These are phyloP conservation scores for Cronartium quercuum DNA, from an alignment of 1,284 basidiomycete genomes.

Conservation along the genomic window DNA sequence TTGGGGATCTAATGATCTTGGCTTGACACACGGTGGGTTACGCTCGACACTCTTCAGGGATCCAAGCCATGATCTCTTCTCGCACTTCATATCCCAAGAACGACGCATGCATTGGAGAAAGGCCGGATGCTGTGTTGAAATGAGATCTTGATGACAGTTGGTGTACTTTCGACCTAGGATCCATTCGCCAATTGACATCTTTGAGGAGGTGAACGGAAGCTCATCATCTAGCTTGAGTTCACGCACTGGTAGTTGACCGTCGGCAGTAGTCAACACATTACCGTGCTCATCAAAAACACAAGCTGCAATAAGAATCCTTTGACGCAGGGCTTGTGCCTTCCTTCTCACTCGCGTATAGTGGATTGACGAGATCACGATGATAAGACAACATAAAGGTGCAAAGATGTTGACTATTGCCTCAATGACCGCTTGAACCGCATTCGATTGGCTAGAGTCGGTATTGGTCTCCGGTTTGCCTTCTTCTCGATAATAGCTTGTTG, in stretches of 20 bases:
- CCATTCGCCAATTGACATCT: background rate
- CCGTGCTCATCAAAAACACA: background rate
- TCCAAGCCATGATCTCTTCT: background rate
- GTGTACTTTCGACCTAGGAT: background rate
- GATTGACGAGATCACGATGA: slow-evolving; percentile 45
- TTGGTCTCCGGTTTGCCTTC: slow-evolving; percentile 38
- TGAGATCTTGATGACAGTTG: background rate
- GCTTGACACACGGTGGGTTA: no score
- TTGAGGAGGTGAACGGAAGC: background rate
- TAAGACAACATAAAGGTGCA: slow-evolving; percentile 51
- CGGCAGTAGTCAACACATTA: background rate
- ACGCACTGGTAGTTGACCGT: background rate
- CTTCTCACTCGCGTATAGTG: background rate
- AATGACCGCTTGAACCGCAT: slow-evolving; percentile 42
- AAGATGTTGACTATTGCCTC: slow-evolving; percentile 52
- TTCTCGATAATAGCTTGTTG: slow-evolving; percentile 43
- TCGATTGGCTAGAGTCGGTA: slow-evolving; percentile 1
- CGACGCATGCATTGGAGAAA: background rate
- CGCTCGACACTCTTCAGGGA: background rate
- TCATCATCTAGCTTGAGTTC: background rate
- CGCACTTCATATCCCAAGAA: background rate
- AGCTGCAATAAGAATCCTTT: background rate
- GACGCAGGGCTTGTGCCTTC: background rate
- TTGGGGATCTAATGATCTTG: background rate
- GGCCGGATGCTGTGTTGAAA: background rate